Conservation (phyloP, 306 rosid genomes). For the Coriaria nepalensis region DNA sequence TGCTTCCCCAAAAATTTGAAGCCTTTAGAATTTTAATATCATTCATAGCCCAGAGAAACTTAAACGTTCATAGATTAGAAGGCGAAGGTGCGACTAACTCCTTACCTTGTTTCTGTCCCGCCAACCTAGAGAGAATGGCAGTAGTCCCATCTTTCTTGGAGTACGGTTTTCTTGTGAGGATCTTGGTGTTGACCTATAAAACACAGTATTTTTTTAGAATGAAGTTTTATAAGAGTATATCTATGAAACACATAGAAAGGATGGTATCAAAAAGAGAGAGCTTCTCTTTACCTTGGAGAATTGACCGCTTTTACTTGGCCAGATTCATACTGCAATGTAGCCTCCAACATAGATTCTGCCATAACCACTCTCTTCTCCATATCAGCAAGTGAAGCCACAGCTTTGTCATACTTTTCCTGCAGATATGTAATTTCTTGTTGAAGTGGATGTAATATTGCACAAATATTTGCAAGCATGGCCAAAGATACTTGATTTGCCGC, state of each 20-base stretch:
- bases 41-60: too few relatives aligned
- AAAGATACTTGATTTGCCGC: background rate
- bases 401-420: slow-evolving; percentile 89
- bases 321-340: slow-evolving; percentile 89
- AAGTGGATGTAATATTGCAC: slow-evolving; percentile 23
- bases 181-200: slow-evolving; percentile 34
- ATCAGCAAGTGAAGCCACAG: slow-evolving; percentile 51
- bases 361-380: slow-evolving; percentile 68
- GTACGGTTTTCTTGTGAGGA: slow-evolving; percentile 24
- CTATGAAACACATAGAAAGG: background rate
- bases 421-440: slow-evolving; percentile 18
- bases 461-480: background rate
- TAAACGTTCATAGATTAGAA: too few relatives aligned
- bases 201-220: slow-evolving; percentile 17
- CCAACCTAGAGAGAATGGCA: slow-evolving; percentile 84
- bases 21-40: too few relatives aligned
- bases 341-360: slow-evolving; percentile 91
- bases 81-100: too few relatives aligned
- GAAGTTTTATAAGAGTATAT: slow-evolving; percentile 5
- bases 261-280: slow-evolving; percentile 2
- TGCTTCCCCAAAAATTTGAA: too few relatives aligned
- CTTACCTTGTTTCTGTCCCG: slow-evolving; percentile 80
- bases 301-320: slow-evolving; percentile 72
- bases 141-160: slow-evolving; percentile 41
- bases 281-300: slow-evolving; percentile 55